A percentile compares a stretch with the other conserved stretches of the same genome.
Conservation (phyloP, 2,329 filamentous ascomycete genomes). For the Pseudonectria foliicola region DNA sequence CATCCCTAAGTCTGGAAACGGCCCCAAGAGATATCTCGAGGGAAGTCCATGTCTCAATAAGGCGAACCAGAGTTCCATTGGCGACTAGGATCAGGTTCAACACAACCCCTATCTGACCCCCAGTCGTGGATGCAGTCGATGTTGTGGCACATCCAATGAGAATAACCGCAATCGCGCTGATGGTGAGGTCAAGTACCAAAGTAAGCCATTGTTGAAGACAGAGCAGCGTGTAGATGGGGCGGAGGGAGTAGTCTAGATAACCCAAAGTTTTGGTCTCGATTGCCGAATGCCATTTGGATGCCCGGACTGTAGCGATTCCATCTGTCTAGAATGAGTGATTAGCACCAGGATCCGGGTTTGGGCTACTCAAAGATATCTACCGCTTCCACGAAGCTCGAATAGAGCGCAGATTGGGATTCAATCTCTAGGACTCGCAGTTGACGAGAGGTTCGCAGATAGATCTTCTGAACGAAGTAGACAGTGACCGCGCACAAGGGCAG, state of each 20-base stretch:
- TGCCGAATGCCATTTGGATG: no score
- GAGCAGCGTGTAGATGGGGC: slow-evolving; percentile 31
- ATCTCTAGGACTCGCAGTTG: slow-evolving; percentile 50
- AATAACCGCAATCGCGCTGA: slow-evolving; percentile 8
- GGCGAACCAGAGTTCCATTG: slow-evolving; percentile 14
- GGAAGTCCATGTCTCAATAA: slow-evolving; percentile 15
- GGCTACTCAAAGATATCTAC: slow-evolving; percentile 6
- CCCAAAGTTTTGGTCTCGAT: slow-evolving; percentile 28
- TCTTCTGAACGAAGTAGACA: slow-evolving; percentile 19
- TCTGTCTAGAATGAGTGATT: no score
- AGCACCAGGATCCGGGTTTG: no score
- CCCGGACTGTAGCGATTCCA: no score
- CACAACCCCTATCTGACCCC: slow-evolving; percentile 15
- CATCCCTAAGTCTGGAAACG: slow-evolving; percentile 11
- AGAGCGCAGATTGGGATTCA: slow-evolving; percentile 44
- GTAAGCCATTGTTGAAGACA: slow-evolving; percentile 42
- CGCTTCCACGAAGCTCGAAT: slow-evolving; percentile 33
- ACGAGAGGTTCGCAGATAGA: slow-evolving; percentile 43
- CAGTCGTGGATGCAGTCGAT: slow-evolving; percentile 4
- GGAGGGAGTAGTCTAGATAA: slow-evolving; percentile 29
- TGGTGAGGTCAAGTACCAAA: slow-evolving; percentile 38
- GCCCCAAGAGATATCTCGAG: slow-evolving; percentile 19
- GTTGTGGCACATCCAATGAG: no score
- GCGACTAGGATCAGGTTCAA: slow-evolving; percentile 20
- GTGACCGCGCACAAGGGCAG: slow-evolving; percentile 29